Conservation (phyloP, 371 early-diverging fungal genomes). For the Coemansia sp. region DNA sequence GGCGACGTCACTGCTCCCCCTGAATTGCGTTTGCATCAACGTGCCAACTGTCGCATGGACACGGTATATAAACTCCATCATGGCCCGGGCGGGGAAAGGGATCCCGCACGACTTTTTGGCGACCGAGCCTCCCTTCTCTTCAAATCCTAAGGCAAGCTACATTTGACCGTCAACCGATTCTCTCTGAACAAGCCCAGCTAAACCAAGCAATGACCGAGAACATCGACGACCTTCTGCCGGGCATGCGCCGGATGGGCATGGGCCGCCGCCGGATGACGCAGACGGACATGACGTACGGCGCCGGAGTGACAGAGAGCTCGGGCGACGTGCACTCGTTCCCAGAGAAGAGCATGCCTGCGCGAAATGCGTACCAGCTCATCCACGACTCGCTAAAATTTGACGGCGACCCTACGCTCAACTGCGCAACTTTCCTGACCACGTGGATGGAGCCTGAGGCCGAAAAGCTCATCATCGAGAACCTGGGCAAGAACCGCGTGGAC, state of each 20-base stretch:
- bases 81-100: too few relatives aligned
- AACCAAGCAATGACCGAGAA: constrained; percentile 22
- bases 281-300: constrained; percentile 55
- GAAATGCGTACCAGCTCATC: constrained; percentile 60
- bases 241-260: constrained; percentile 34
- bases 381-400: constrained; percentile 67
- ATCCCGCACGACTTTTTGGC: not conserved
- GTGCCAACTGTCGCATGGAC: not conserved
- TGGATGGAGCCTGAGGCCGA: constrained; percentile 79
- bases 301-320: constrained; percentile 53
- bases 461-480: constrained; percentile 65
- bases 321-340: constrained; percentile 57
- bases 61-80: not conserved
- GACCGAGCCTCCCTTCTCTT: not conserved
- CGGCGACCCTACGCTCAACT: constrained; percentile 67
- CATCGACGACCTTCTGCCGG: constrained; percentile 34
- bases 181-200: not conserved
- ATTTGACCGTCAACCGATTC: too few relatives aligned
- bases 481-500: constrained; percentile 72
- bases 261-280: constrained; percentile 15
- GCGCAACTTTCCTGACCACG: constrained; percentile 74
- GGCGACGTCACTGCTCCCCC: constrained; percentile 1
- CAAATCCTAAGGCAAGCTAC: not conserved
- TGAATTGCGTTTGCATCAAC: not conserved
- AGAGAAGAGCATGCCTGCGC: constrained; percentile 51